phyloP scores from a whole-genome alignment of 345 rosid species.

The Anacardium occidentale region DNA sequence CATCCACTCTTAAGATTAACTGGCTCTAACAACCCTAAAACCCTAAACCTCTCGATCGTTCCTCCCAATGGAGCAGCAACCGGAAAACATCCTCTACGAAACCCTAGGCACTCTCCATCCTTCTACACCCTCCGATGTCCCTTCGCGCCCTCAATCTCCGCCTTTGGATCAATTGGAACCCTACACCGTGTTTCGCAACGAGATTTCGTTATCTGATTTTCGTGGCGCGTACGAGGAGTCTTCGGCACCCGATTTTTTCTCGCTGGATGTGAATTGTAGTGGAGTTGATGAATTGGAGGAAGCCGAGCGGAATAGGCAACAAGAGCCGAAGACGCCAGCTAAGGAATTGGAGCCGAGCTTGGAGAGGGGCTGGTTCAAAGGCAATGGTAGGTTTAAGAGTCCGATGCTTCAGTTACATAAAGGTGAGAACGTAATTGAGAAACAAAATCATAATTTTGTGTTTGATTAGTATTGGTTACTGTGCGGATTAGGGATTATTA shows the following conservation, averaged over 20 bases:
- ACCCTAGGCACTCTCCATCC: conserved; percentile 49
- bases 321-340: conserved; percentile 27
- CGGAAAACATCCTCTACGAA: conserved; percentile 46
- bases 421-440: conserved; percentile 38
- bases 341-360: conserved; percentile 32
- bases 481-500: not conserved
- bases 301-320: conserved; percentile 39
- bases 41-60: conserved; percentile 3
- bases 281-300: conserved; percentile 24
- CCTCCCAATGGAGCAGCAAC: conserved; percentile 32
- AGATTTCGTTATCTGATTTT: conserved; percentile 48
- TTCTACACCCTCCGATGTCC: conserved; percentile 21
- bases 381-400: conserved; percentile 60
- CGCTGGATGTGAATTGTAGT: conserved; percentile 46
- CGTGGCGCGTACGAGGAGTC: conserved; percentile 32
- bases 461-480: not conserved
- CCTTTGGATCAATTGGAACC: conserved; percentile 29
- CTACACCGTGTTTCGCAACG: conserved; percentile 70
- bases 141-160: conserved; percentile 19
- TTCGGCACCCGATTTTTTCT: conserved; percentile 61
- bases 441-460: not conserved
- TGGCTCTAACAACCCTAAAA: not conserved
- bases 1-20: not conserved
- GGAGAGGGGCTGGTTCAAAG: conserved; percentile 78
- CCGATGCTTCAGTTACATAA: conserved; percentile 95